Evolutionary conservation across 2,329 filamentous ascomycete species (phyloP), one percentile per base, ranked within the genome.

Genomic region (Aspergillus uvarum): DNA sequence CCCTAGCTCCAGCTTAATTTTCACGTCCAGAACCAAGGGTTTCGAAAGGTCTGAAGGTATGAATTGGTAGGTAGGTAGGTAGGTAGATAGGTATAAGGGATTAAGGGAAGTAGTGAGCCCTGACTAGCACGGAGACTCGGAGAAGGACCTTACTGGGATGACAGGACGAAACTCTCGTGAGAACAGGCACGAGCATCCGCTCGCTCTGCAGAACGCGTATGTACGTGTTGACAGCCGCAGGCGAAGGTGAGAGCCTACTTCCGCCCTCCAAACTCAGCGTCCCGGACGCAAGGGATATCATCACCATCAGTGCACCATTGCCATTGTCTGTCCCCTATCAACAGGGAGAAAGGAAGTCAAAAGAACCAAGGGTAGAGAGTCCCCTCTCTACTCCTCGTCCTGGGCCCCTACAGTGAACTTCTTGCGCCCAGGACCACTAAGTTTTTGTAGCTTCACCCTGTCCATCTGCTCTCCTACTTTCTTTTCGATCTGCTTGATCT

Each of bases 401-500:
- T 80, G 80, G 82, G 80, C 83, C 77, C 82, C 89, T 80, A 96
- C 88, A 80, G 88, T 93, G 81, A 98, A 92, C 82, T 91, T 96
- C 78, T 89, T 92, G 72, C 93, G 78, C 60, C 90, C 90, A 72
- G 85, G 85, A 70, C 89, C 90, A 65, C 90, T 94, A 72, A 98
- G 88, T 76, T 92, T 89, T 79, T 96, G 92, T 72, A 96, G 81
- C 69, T 91, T 90, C 71, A 98, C 89, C 80, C 93, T 95, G 80
- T 96, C 91, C 75, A 90, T 86, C 80, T 98, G 94, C 62, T 89
- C 87, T 63, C 91, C 91, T 72, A 96, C 89, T 84, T 97, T 99
- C 83, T 91, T 90, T 79, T 96, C 91, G 89, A 99, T 96, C 81
- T 92, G 94, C 75, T 90, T 89, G 73, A 99, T 95, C 79, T 98